phyloP scores from a whole-genome alignment of 345 rosid genomes.

The Syzygium oleosum region DNA sequence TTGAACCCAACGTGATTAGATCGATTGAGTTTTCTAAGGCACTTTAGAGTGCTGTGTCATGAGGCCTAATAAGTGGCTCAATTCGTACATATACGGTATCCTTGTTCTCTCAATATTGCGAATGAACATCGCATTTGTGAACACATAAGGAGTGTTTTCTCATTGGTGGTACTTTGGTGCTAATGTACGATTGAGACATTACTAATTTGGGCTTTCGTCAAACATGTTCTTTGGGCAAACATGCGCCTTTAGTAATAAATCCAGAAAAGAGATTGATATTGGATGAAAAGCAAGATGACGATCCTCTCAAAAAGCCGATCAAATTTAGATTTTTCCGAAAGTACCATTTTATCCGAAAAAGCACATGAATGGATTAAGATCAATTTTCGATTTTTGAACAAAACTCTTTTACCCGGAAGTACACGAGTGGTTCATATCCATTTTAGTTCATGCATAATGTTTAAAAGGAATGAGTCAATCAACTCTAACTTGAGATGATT shows the following conservation, averaged over 20 bases:
- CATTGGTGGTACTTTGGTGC: neutral
- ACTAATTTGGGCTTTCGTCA: neutral
- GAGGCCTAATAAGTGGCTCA: neutral
- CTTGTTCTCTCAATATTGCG: neutral
- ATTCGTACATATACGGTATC: neutral
- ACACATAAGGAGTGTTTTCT: neutral
- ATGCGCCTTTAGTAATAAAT: neutral
- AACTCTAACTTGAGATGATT: neutral
- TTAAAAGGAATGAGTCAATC: neutral
- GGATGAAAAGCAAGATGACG: neutral
- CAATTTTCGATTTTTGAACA: neutral
- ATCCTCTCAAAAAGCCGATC: neutral
- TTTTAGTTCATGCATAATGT: neutral
- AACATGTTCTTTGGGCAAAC: neutral
- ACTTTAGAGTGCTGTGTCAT: neutral
- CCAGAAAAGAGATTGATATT: neutral
- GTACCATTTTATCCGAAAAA: neutral
- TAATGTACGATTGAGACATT: neutral
- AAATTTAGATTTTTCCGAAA: neutral
- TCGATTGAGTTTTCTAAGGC: neutral
- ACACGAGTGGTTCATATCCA: neutral
- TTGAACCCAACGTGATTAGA: neutral
- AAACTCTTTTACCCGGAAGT: neutral
- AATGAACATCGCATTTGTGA: neutral
- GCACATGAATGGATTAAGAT: neutral